These are phyloP conservation scores for Beverwykella pulmonaria DNA, from an alignment of 495 filamentous ascomycete genomes.

Conservation along the genomic window DNA sequence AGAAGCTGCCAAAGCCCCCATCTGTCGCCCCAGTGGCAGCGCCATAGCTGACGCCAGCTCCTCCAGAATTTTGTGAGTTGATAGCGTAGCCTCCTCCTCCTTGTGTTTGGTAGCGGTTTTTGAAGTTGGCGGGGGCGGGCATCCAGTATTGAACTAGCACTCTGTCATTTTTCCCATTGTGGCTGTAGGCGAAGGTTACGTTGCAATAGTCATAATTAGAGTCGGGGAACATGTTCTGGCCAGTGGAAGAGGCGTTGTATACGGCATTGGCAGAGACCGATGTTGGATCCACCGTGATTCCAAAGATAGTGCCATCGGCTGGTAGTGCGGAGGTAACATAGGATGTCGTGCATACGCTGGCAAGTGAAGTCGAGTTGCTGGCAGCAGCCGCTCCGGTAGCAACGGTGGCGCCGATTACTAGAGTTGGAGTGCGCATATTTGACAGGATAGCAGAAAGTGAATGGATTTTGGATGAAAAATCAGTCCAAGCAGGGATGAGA, in stretches of 20 bases:
- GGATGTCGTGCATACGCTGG: background rate
- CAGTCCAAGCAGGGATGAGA: too few species aligned
- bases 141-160: slow-evolving; percentile 49
- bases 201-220: slow-evolving; percentile 48
- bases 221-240: background rate
- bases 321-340: background rate
- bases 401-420: too few species aligned
- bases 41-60: slow-evolving; percentile 51
- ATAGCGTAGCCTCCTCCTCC: slow-evolving; percentile 54
- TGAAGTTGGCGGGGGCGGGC: slow-evolving; percentile 47
- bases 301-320: background rate
- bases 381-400: too few species aligned
- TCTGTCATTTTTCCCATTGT: slow-evolving; percentile 45
- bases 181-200: slow-evolving; percentile 52
- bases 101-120: slow-evolving; percentile 51
- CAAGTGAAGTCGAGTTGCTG: too few species aligned
- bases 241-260: background rate
- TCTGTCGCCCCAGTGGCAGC: slow-evolving; percentile 53
- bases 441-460: too few species aligned
- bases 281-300: background rate
- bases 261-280: background rate
- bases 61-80: slow-evolving; percentile 45
- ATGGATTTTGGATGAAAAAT: too few species aligned
- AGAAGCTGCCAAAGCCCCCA: slow-evolving; percentile 54
- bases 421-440: too few species aligned